Conservation (phyloP, 176 grass and related monocot species). For the Miscanthus lutarioriparius region DNA sequence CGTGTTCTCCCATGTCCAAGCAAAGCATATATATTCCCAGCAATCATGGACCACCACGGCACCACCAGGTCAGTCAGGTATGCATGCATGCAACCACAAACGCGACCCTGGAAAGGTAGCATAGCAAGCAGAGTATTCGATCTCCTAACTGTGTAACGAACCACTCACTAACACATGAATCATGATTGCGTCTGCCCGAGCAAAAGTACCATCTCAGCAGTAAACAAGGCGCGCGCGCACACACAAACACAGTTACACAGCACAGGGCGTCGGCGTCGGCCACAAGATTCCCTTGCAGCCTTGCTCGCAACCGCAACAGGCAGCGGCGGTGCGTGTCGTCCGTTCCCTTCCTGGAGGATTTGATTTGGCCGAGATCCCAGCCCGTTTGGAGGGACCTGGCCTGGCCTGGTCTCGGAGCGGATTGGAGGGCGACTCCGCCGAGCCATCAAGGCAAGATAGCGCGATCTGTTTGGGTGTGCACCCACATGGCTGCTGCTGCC, state of each 20-base stretch:
- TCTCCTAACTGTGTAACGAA: slow-evolving; percentile 11
- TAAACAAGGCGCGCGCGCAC: not conserved
- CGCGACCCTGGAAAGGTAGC: slow-evolving; percentile 25
- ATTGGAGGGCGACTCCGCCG: not conserved
- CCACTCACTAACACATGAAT: not conserved
- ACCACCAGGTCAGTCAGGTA: not conserved
- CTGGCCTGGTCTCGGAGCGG: not conserved
- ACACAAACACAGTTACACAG: not conserved
- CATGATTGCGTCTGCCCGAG: slow-evolving; percentile 23
- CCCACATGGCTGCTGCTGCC: slow-evolving; percentile 12
- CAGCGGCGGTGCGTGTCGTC: not conserved
- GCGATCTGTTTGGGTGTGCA: slow-evolving; percentile 10
- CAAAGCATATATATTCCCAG: slow-evolving; percentile 22
- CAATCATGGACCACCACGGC: not conserved
- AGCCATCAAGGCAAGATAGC: slow-evolving; percentile 16
- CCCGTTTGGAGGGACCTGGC: not conserved
- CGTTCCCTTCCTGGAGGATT: not conserved
- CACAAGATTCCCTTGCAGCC: slow-evolving; percentile 18
- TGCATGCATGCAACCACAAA: not conserved
- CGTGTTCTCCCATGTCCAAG: not conserved
- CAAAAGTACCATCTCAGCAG: not conserved
- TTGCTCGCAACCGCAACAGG: not conserved
- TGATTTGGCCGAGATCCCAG: not conserved
- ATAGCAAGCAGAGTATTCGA: not conserved
- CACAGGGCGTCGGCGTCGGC: not conserved